phyloP scores from a whole-genome alignment of 345 rosid species.

The Nasturtium officinale region DNA sequence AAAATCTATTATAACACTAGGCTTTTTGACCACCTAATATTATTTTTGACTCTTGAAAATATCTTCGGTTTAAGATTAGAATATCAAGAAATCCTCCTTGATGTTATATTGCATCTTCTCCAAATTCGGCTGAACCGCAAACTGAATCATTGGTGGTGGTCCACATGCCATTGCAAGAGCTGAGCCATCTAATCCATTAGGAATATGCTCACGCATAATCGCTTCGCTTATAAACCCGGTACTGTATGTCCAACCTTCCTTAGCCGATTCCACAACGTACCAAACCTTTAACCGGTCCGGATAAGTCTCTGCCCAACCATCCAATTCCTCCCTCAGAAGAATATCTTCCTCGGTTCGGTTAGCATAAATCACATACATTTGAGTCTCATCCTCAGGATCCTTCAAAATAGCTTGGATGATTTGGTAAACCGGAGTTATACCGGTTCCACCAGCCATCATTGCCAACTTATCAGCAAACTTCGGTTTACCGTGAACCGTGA shows the following conservation, averaged over 20 bases:
- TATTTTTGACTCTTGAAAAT: not conserved
- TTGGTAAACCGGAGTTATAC: slow-evolving; percentile 88
- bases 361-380: slow-evolving; percentile 75
- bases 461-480: slow-evolving; percentile 69
- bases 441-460: slow-evolving; percentile 92
- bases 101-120: slow-evolving; percentile 80
- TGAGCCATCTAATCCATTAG: slow-evolving; percentile 58
- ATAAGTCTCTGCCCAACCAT: slow-evolving; percentile 61
- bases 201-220: slow-evolving; percentile 65
- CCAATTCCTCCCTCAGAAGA: slow-evolving; percentile 69
- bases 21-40: slow-evolving; percentile 14
- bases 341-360: slow-evolving; percentile 88
- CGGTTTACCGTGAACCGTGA: slow-evolving; percentile 69
- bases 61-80: slow-evolving; percentile 39
- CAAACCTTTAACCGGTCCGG: slow-evolving; percentile 73
- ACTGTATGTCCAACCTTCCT: slow-evolving; percentile 78
- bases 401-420: slow-evolving; percentile 71
- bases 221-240: slow-evolving; percentile 68
- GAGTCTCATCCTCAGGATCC: slow-evolving; percentile 74
- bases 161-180: slow-evolving; percentile 78
- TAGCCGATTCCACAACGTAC: slow-evolving; percentile 67
- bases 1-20: slow-evolving; percentile 23
- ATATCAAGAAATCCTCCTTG: slow-evolving; percentile 69
- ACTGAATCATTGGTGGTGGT: slow-evolving; percentile 96
- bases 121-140: slow-evolving; percentile 82